A percentile compares a stretch with the other conserved stretches of the same genome.
Conservation (phyloP, 75 land plant genomes). For the Pinus taeda region DNA sequence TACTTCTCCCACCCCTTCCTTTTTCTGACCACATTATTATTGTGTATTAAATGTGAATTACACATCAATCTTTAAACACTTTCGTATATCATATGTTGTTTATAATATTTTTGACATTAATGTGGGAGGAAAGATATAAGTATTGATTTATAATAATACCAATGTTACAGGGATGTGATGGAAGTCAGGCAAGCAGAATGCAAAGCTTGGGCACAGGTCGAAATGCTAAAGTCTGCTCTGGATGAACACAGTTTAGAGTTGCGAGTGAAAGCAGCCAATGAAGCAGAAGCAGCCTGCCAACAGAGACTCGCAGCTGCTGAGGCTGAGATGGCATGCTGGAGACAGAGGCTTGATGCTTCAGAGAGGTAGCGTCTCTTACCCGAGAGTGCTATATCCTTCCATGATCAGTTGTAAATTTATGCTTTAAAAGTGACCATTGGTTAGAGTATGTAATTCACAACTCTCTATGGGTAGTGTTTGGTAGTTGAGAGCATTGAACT, state of each 20-base stretch:
- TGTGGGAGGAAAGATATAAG: too few relatives aligned
- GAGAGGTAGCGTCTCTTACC: constrained; percentile 57
- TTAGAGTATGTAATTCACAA: not conserved
- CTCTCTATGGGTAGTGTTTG: not conserved
- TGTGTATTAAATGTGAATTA: too few relatives aligned
- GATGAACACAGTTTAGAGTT: constrained; percentile 88
- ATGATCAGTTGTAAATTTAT: not conserved
- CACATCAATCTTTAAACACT: too few relatives aligned
- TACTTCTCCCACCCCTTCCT: too few relatives aligned
- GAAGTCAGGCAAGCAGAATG: constrained; percentile 85
- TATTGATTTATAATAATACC: too few relatives aligned
- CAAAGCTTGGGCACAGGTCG: constrained; percentile 73
- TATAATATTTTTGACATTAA: too few relatives aligned
- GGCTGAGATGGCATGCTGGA: constrained; percentile 73
- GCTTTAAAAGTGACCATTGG: not conserved
- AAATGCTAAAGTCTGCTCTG: constrained; percentile 55
- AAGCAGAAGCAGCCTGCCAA: constrained; percentile 90
- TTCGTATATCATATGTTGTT: too few relatives aligned
- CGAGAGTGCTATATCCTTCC: not conserved
- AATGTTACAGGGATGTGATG: constrained; percentile 44
- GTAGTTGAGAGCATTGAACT: too few relatives aligned
- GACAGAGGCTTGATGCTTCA: constrained; percentile 73
- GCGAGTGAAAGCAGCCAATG: constrained; percentile 91
- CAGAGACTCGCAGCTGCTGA: constrained; percentile 84
- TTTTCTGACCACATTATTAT: too few relatives aligned